Base-by-base conservation (phyloP, 345 rosid species). In the Conringia planisiliqua region DNA sequence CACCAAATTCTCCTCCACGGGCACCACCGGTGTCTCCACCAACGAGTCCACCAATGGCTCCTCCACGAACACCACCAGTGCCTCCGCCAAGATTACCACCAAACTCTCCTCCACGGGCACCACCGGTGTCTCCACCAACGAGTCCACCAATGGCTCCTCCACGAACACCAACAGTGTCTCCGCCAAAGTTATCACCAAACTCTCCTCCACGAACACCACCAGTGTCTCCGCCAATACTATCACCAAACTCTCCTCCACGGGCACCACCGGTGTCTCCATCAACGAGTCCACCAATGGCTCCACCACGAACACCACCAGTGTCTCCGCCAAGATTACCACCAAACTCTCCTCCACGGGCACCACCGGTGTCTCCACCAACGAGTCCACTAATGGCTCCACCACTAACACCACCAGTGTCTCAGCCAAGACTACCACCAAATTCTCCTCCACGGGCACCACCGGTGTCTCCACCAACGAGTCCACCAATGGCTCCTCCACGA, bases 111-210 rank as follows among this genome's bases (percentile, higher is more conserved):
- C 59, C 33, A 0, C n/a, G n/a, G n/a, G n/a, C n/a, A n/a, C n/a
- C n/a, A n/a, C n/a, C n/a, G n/a, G n/a, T n/a, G n/a, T n/a, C n/a
- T n/a, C n/a, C n/a, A n/a, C n/a, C n/a, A n/a, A n/a, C n/a, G 0
- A 22, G 22, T 1, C 58, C 58, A 18, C 40, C 43, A 17, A 11
- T 16, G 0, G 1, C 44, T 35, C 61, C 60, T 43, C 59, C 20
- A 0, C 18, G 20, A 0, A 0, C 6, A 13, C 18, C 36, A 24
- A 7, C 56, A 0, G 0, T 8, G 0, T 7, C 11, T 60, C 65
- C 30, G 0, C 47, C 67, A 4, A 14, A 26, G 0, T 14, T n/a
- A n/a, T 38, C 68, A n/a, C 52, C 38, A 42, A 10, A 1, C 2
- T 0, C 43, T 32, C 18, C 30, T 48, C 70, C 70, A 0, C 43